A percentile compares a stretch with the other conserved stretches of the same genome.
Evolutionary conservation across 345 rosid species (phyloP).

Genomic region (Bruguiera gymnorhiza): DNA sequence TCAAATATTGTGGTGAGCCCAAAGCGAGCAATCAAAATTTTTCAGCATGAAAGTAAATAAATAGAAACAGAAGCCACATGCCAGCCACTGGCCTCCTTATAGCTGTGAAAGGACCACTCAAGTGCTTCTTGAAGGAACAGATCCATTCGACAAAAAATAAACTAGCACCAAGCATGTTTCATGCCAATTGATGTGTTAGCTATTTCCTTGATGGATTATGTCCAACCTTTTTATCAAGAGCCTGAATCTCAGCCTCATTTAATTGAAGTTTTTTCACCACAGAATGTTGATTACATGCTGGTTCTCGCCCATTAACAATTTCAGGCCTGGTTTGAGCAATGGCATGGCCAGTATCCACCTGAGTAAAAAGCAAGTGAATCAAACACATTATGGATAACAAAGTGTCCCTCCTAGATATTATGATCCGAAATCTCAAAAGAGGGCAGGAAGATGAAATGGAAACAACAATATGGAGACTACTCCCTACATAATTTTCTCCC

Average conservation of each 20-base stretch:
- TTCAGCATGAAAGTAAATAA: neutral
- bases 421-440: neutral
- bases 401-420: neutral
- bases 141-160: neutral
- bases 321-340: constrained; percentile 38
- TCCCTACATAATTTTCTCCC: neutral
- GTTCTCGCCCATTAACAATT: constrained; percentile 37
- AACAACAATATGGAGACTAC: neutral
- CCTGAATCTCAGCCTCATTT: constrained; percentile 60
- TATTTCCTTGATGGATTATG: neutral
- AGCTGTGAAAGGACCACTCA: constrained; percentile 44
- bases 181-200: neutral
- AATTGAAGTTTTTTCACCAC: constrained; percentile 35
- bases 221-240: constrained; percentile 47
- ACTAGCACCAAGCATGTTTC: neutral
- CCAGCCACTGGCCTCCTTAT: constrained; percentile 51
- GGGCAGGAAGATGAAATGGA: neutral
- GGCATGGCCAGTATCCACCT: constrained; percentile 43
- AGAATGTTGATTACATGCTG: constrained; percentile 34
- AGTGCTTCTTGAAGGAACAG: constrained; percentile 34
- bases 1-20: neutral
- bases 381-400: neutral
- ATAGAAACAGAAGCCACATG: neutral
- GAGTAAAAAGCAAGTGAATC: neutral
- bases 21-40: constrained; percentile 8